A percentile compares a stretch with the other conserved stretches of the same genome.
Conservation (phyloP, 257 asterid genomes). For the Lantana camara region DNA sequence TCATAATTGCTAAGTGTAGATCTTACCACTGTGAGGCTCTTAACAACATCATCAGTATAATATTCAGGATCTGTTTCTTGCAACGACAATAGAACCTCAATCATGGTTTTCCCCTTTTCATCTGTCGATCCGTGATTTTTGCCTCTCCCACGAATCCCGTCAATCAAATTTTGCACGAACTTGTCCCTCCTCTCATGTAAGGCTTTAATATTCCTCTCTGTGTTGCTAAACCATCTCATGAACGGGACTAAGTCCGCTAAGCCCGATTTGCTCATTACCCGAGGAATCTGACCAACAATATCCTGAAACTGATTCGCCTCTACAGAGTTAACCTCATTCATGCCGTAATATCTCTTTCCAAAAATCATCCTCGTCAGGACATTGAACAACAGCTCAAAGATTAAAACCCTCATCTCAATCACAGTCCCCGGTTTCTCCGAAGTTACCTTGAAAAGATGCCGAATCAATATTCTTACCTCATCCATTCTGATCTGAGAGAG, state of each 20-base stretch:
- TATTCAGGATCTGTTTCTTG: slow-evolving; percentile 11
- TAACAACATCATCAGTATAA: neutral
- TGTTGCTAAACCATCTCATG: neutral
- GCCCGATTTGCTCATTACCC: neutral
- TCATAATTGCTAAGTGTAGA: no score
- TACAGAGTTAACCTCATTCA: neutral
- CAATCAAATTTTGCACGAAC: slow-evolving; percentile 8
- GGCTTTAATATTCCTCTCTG: neutral
- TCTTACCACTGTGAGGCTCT: slow-evolving; percentile 3
- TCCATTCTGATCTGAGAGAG: neutral
- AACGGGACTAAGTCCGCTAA: slow-evolving; percentile 2
- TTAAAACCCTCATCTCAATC: neutral
- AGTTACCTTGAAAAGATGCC: neutral
- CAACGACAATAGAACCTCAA: slow-evolving; percentile 1
- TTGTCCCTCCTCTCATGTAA: slow-evolving; percentile 8
- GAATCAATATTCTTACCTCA: neutral
- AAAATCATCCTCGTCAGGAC: slow-evolving; percentile 17
- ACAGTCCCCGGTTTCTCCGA: neutral
- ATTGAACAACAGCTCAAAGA: slow-evolving; percentile 14
- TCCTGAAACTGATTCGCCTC: slow-evolving; percentile 5
- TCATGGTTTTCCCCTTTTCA: slow-evolving; percentile 6
- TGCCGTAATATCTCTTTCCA: slow-evolving; percentile 15
- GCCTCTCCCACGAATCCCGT: slow-evolving; percentile 4
- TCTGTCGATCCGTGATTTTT: neutral
- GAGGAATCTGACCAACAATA: neutral